Percentiles rank a stretch among this genome's conserved stretches.
Conservation (phyloP, 148 eudicot genomes). For the Amaranthus hypochondriacus region DNA sequence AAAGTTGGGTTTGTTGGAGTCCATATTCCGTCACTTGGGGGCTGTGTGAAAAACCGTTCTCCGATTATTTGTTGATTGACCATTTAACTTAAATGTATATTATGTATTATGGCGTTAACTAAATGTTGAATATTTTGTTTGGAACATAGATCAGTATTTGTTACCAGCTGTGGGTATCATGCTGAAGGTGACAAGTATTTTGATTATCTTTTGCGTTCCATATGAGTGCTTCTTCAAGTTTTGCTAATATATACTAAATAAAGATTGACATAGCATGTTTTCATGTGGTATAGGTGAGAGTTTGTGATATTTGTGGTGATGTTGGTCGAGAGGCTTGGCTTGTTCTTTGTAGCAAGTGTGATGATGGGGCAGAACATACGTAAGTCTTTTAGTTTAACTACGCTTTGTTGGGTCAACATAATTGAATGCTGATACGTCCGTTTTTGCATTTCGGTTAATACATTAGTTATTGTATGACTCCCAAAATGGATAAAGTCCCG, state of each 20-base stretch:
- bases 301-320: slow-evolving; percentile 51
- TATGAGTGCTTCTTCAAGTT: neutral
- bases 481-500: slow-evolving; percentile 36
- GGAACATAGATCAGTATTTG: too few species aligned
- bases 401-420: neutral
- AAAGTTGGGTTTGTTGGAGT: too few species aligned
- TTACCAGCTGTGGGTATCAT: too few species aligned
- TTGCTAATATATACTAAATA: neutral
- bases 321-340: slow-evolving; percentile 42
- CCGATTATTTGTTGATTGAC: too few species aligned
- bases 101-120: too few species aligned
- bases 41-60: too few species aligned
- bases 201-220: too few species aligned
- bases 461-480: slow-evolving; percentile 42
- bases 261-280: slow-evolving; percentile 15
- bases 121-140: too few species aligned
- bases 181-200: too few species aligned
- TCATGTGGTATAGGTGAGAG: slow-evolving; percentile 32
- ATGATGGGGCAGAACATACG: slow-evolving; percentile 50
- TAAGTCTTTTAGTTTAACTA: slow-evolving; percentile 15
- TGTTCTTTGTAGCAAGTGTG: slow-evolving; percentile 43
- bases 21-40: too few species aligned
- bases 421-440: slow-evolving; percentile 1
- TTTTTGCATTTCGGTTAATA: slow-evolving; percentile 6
- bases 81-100: too few species aligned